Evolutionary conservation across 176 grass and related monocot genomes (phyloP).

Genomic region (Dendrocalamus sinicus): DNA sequence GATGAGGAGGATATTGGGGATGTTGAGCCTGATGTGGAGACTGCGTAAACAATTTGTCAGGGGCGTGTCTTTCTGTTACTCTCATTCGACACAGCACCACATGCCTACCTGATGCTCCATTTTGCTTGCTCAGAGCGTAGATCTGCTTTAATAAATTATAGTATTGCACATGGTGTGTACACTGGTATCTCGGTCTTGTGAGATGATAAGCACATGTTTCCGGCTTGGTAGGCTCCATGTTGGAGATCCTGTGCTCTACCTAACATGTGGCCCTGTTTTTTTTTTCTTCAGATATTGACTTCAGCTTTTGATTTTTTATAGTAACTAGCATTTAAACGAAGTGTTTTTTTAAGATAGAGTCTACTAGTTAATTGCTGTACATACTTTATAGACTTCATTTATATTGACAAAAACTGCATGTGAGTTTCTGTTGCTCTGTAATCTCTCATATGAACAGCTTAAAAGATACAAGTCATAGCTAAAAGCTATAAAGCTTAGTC

Average conservation of each 20-base stretch:
- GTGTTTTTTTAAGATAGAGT: too few species aligned
- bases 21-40: slow-evolving; percentile 18
- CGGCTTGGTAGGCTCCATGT: neutral
- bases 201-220: neutral
- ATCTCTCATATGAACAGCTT: too few species aligned
- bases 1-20: neutral
- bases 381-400: too few species aligned
- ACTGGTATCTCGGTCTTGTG: neutral
- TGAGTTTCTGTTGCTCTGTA: too few species aligned
- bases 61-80: neutral
- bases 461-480: too few species aligned
- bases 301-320: too few species aligned
- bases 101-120: neutral
- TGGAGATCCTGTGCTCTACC: slow-evolving; percentile 12
- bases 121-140: slow-evolving; percentile 20
- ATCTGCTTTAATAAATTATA: slow-evolving; percentile 33
- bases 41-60: slow-evolving; percentile 11
- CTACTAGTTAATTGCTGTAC: too few species aligned
- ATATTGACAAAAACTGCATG: too few species aligned
- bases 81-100: neutral
- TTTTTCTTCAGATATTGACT: too few species aligned
- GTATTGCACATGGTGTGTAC: neutral
- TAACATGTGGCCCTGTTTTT: too few species aligned
- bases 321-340: too few species aligned
- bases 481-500: too few species aligned